phyloP scores from a whole-genome alignment of 441 rosid species.

The Monsonia emarginata region DNA sequence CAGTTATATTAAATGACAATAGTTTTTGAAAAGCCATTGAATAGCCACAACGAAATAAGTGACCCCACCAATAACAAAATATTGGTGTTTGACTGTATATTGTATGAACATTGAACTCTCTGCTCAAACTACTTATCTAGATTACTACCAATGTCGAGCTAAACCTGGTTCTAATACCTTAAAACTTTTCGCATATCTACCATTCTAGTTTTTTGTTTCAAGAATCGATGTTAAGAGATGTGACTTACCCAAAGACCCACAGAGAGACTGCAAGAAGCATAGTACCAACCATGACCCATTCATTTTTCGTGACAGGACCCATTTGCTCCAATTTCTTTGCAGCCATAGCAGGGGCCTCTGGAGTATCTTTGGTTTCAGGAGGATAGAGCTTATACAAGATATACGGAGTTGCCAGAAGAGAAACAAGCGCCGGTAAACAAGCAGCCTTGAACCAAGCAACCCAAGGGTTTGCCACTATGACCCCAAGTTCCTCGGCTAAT shows the following conservation, averaged over 20 bases:
- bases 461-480: conserved; percentile 69
- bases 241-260: conserved; percentile 79
- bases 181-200: neutral
- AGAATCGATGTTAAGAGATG: conserved; percentile 7
- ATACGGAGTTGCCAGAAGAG: conserved; percentile 63
- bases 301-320: conserved; percentile 78
- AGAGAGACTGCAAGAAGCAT: conserved; percentile 88
- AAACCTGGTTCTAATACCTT: neutral
- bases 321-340: conserved; percentile 55
- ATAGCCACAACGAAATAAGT: too few relatives aligned
- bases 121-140: too few relatives aligned
- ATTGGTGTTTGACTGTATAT: too few relatives aligned
- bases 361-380: conserved; percentile 88
- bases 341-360: conserved; percentile 88
- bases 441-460: conserved; percentile 90
- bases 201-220: neutral
- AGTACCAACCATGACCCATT: conserved; percentile 77
- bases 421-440: conserved; percentile 62
- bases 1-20: neutral
- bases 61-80: too few relatives aligned
- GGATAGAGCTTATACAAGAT: conserved; percentile 77
- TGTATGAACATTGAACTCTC: too few relatives aligned
- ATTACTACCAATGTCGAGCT: neutral
- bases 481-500: conserved; percentile 86
- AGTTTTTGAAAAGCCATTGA: too few relatives aligned